Percentiles rank a stretch among this genome's conserved stretches.
phyloP scores from a whole-genome alignment of 2,329 filamentous ascomycete genomes.

The Cladosporium austrohemisphaericum region DNA sequence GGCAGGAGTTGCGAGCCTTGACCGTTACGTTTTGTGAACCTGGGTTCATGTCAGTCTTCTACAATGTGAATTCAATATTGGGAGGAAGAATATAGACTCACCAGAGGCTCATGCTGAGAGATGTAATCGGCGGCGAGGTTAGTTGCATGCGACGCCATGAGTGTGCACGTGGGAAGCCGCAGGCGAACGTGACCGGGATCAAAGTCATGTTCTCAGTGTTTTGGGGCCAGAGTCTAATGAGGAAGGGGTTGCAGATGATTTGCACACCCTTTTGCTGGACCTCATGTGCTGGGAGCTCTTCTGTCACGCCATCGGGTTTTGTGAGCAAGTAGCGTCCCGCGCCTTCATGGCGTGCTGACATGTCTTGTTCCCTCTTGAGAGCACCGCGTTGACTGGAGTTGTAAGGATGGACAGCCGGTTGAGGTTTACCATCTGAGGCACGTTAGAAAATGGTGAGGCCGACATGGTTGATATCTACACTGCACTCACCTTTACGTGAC shows the following conservation, averaged over 20 bases:
- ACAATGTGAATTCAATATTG: neutral
- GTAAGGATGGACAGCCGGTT: slow-evolving; percentile 7
- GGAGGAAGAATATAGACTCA: neutral
- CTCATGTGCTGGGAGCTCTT: neutral
- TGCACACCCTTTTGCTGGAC: neutral
- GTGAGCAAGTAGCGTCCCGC: neutral
- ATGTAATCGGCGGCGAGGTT: slow-evolving; percentile 8
- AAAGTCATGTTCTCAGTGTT: slow-evolving; percentile 13
- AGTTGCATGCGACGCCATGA: slow-evolving; percentile 17
- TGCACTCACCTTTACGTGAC: neutral
- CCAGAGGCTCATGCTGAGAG: slow-evolving; percentile 7
- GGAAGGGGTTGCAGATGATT: slow-evolving; percentile 15
- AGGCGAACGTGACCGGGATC: neutral
- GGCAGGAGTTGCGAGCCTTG: slow-evolving; percentile 5
- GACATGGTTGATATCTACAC: neutral
- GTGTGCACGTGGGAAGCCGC: neutral
- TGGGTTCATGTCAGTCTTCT: neutral
- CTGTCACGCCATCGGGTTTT: neutral
- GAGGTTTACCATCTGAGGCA: neutral
- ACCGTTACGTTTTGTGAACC: slow-evolving; percentile 6
- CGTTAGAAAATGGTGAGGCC: neutral
- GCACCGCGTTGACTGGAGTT: neutral
- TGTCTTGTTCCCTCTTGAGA: neutral
- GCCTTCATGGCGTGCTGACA: neutral
- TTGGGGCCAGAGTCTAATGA: slow-evolving; percentile 13